Evolutionary conservation across 164 flowering plant species (phyloP).

Genomic region (Vitis riparia): DNA sequence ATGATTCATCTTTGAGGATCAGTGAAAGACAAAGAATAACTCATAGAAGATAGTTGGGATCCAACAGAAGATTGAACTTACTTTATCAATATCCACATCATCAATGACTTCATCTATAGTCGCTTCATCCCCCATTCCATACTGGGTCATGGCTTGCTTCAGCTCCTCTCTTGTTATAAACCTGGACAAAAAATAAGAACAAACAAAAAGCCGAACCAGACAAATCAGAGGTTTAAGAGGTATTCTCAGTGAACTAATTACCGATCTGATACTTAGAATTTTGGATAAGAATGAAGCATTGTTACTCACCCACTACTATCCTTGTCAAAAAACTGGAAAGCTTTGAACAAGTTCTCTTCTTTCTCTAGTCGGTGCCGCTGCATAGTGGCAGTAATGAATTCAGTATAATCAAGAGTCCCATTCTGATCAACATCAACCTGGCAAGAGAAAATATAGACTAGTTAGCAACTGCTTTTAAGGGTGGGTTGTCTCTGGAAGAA

Average conservation of each 20-base stretch:
- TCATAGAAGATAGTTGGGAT: background rate
- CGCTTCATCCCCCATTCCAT: constrained; percentile 88
- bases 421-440: constrained; percentile 91
- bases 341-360: constrained; percentile 72
- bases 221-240: background rate
- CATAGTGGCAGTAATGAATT: constrained; percentile 90
- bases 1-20: background rate
- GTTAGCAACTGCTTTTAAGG: too few relatives aligned
- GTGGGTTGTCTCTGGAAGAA: too few relatives aligned
- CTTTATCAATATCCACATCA: constrained; percentile 82
- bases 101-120: constrained; percentile 75
- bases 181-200: constrained; percentile 28
- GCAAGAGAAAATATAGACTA: background rate
- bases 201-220: background rate
- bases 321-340: constrained; percentile 78
- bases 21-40: background rate
- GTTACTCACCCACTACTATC: constrained; percentile 77
- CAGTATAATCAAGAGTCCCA: constrained; percentile 83
- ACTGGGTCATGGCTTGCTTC: constrained; percentile 65
- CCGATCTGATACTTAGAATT: background rate
- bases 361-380: constrained; percentile 81
- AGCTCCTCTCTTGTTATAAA: constrained; percentile 91
- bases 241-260: too few relatives aligned
- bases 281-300: too few relatives aligned
- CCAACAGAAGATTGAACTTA: constrained; percentile 22